Percentiles rank a stretch among this genome's conserved stretches.
phyloP scores from a whole-genome alignment of 2,329 filamentous ascomycete species.

The Pestalotiopsis sp. region DNA sequence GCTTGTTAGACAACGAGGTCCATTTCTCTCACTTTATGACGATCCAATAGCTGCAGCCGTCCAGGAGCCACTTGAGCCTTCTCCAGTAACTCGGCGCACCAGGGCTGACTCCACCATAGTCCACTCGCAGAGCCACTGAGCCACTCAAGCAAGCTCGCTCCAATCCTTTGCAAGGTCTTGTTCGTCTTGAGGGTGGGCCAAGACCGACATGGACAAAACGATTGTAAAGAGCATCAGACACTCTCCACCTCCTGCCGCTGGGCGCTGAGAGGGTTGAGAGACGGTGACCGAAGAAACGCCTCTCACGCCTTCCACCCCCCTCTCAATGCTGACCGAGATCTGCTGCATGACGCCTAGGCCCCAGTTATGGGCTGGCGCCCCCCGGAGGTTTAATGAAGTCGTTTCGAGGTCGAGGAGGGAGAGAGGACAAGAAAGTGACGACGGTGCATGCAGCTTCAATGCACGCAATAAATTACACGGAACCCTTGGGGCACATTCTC shows the following conservation, averaged over 20 bases:
- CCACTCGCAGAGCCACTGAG: not conserved
- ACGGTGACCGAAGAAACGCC: not conserved
- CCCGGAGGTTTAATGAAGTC: not conserved
- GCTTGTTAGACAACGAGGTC: not conserved
- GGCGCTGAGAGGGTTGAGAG: not conserved
- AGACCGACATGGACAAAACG: too few species aligned
- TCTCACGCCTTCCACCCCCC: not conserved
- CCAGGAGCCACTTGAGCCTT: not conserved
- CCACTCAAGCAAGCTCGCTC: not conserved
- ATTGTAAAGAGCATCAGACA: too few species aligned
- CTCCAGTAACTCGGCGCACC: not conserved
- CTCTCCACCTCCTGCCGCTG: too few species aligned
- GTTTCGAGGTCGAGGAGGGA: not conserved
- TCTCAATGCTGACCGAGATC: conserved; percentile 8
- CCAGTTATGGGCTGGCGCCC: too few species aligned
- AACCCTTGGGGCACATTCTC: conserved; percentile 1
- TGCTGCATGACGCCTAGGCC: not conserved
- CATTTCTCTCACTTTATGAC: not conserved
- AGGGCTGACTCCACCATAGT: not conserved
- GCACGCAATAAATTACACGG: conserved; percentile 10
- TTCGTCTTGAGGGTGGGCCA: too few species aligned
- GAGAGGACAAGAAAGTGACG: not conserved
- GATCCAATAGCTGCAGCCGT: not conserved
- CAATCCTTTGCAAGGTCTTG: not conserved
- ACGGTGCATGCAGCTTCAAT: conserved; percentile 7